phyloP scores from a whole-genome alignment of 805 yeast genomes.

The Metschnikowia cerradonensis region DNA sequence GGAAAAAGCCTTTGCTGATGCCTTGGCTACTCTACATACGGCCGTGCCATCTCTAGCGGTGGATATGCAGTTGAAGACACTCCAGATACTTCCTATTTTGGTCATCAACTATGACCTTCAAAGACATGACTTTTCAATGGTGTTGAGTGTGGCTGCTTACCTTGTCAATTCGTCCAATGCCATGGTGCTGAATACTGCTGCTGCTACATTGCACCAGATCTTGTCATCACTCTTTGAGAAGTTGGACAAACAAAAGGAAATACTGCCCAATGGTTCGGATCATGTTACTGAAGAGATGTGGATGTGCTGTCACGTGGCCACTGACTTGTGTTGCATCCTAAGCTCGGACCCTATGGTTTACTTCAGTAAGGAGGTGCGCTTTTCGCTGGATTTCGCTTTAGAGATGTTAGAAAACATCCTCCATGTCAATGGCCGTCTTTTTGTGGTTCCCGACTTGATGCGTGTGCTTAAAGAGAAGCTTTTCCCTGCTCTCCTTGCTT shows the following conservation, averaged over 20 bases:
- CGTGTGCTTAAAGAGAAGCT: constrained; percentile 62
- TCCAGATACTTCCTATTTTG: constrained; percentile 77
- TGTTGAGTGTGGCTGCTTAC: constrained; percentile 56
- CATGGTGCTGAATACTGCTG: constrained; percentile 83
- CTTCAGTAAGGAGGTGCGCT: constrained; percentile 47
- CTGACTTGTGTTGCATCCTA: constrained; percentile 67
- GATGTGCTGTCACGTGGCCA: constrained; percentile 68
- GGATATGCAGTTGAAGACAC: constrained; percentile 80
- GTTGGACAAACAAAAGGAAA: constrained; percentile 13
- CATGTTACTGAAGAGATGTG: neutral
- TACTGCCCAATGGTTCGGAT: too few species aligned
- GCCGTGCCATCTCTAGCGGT: constrained; percentile 35
- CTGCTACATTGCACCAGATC: constrained; percentile 88
- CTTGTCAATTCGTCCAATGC: constrained; percentile 63
- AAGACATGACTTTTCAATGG: constrained; percentile 32
- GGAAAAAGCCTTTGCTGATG: neutral
- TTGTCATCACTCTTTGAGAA: constrained; percentile 75
- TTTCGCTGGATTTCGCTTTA: constrained; percentile 59
- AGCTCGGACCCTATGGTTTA: constrained; percentile 53
- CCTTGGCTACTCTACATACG: neutral
- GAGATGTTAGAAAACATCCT: constrained; percentile 81
- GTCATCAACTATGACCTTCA: constrained; percentile 54
- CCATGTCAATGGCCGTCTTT: constrained; percentile 54
- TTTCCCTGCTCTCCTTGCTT: constrained; percentile 71
- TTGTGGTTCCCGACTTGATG: constrained; percentile 54